phyloP scores from a whole-genome alignment of 768 basidiomycete species.

The Leccinellum rugosiceps region DNA sequence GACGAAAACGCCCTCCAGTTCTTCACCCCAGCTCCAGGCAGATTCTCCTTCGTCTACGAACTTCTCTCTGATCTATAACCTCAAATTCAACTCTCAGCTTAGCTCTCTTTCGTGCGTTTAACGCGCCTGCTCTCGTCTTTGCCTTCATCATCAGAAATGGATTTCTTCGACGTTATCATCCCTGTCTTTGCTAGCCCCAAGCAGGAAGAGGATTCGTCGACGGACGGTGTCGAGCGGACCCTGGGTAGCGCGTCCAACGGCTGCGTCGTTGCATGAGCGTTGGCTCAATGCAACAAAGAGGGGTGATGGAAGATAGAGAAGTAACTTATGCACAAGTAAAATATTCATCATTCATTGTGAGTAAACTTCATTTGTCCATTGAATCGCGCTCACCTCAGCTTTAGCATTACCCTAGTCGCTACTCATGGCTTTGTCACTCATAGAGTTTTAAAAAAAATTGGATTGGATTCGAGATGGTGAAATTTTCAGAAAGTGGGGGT shows the following conservation, averaged over 20 bases:
- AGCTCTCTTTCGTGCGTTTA: not conserved
- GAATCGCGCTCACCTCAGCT: constrained; percentile 9
- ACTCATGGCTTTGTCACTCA: too few relatives aligned
- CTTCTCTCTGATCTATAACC: not conserved
- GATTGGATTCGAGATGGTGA: too few relatives aligned
- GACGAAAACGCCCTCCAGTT: not conserved
- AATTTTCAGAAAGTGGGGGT: too few relatives aligned
- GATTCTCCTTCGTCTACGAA: not conserved
- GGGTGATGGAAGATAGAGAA: not conserved
- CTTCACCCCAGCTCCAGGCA: constrained; percentile 4
- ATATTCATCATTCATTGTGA: constrained; percentile 22
- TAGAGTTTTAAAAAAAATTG: too few relatives aligned
- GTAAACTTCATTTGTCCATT: not conserved
- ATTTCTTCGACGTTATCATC: constrained; percentile 16
- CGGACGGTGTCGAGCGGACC: constrained; percentile 10
- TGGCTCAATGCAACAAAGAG: not conserved
- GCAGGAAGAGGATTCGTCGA: constrained; percentile 4
- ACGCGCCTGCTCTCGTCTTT: not conserved
- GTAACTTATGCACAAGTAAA: not conserved
- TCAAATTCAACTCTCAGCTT: not conserved
- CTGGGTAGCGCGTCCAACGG: constrained; percentile 1
- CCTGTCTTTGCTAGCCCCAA: constrained; percentile 12
- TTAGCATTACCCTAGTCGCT: too few relatives aligned
- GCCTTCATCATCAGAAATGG: constrained; percentile 15
- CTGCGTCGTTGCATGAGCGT: constrained; percentile 23